These are phyloP conservation scores for Leishmania aethiopica DNA, from an alignment of 208 protist species.

Conservation along the genomic window DNA sequence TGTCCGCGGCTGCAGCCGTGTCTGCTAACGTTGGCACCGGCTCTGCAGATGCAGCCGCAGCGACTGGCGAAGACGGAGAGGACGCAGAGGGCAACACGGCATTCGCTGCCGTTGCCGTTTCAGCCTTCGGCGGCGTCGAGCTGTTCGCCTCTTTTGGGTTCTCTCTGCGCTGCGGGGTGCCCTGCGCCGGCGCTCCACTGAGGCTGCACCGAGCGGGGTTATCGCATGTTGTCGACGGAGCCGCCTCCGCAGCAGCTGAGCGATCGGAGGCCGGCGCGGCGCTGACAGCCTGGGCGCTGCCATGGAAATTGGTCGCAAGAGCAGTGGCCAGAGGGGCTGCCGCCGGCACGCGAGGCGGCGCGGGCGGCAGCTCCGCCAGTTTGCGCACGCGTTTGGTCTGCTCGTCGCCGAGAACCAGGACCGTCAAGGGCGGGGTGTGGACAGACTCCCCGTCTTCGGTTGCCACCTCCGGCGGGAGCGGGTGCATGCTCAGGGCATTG, in stretches of 20 bases:
- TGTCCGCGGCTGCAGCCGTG: not conserved
- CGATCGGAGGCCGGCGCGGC: not conserved
- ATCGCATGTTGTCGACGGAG: not conserved
- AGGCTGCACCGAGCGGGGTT: too few species aligned
- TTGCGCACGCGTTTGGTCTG: constrained; percentile 22
- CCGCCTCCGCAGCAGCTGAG: not conserved
- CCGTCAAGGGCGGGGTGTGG: constrained; percentile 20
- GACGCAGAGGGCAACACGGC: not conserved
- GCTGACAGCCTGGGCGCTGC: not conserved
- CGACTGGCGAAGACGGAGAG: not conserved
- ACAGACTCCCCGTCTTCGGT: not conserved
- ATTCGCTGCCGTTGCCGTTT: not conserved
- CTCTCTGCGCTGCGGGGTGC: not conserved
- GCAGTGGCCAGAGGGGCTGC: not conserved
- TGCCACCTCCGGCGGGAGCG: constrained; percentile 16
- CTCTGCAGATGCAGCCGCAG: not conserved
- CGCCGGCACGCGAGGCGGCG: not conserved
- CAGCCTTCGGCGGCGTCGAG: not conserved
- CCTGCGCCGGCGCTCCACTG: not conserved
- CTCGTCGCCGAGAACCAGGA: constrained; percentile 23
- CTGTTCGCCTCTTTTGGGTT: too few species aligned
- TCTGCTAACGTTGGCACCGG: not conserved
- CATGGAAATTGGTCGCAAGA: not conserved
- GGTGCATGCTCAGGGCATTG: constrained; percentile 33
- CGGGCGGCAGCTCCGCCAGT: constrained; percentile 12